Conservation (phyloP, 345 rosid genomes). For the Psidium friedrichsthalianum region DNA sequence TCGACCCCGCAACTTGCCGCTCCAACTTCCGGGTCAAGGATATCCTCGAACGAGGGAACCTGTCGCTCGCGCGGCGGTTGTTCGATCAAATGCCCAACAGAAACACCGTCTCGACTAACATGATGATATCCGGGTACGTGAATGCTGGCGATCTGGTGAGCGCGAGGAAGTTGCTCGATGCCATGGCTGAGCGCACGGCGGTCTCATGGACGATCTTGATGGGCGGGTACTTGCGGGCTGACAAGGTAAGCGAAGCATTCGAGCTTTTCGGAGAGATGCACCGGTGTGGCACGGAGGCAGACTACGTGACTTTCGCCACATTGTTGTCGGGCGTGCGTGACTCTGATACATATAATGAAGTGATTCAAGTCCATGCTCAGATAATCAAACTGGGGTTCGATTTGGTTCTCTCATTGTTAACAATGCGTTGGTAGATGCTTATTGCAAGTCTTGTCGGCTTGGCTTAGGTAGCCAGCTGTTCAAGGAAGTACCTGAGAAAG, state of each 20-base stretch:
- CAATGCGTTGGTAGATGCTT: constrained; percentile 70
- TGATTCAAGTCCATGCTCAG: constrained; percentile 49
- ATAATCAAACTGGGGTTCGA: constrained; percentile 42
- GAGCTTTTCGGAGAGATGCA: constrained; percentile 48
- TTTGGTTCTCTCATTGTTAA: constrained; percentile 25
- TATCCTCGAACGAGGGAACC: constrained; percentile 23
- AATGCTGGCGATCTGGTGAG: constrained; percentile 33
- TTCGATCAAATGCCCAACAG: constrained; percentile 63
- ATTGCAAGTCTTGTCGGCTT: constrained; percentile 40
- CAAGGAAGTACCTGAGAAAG: constrained; percentile 34
- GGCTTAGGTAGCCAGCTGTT: constrained; percentile 41
- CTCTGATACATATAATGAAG: constrained; percentile 6
- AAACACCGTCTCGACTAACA: constrained; percentile 55
- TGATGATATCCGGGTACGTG: constrained; percentile 57
- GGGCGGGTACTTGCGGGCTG: constrained; percentile 43
- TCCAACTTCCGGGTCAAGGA: constrained; percentile 37
- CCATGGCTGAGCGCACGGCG: constrained; percentile 38
- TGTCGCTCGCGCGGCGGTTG: constrained; percentile 51
- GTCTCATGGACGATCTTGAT: constrained; percentile 87
- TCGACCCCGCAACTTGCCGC: constrained; percentile 50
- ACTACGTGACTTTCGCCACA: constrained; percentile 61
- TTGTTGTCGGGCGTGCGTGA: constrained; percentile 54
- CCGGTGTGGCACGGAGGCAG: constrained; percentile 31
- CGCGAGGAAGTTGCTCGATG: constrained; percentile 49
- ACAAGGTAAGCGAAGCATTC: constrained; percentile 40